Conservation (phyloP, 1,284 basidiomycete species). For the Heterobasidion parviporum region DNA sequence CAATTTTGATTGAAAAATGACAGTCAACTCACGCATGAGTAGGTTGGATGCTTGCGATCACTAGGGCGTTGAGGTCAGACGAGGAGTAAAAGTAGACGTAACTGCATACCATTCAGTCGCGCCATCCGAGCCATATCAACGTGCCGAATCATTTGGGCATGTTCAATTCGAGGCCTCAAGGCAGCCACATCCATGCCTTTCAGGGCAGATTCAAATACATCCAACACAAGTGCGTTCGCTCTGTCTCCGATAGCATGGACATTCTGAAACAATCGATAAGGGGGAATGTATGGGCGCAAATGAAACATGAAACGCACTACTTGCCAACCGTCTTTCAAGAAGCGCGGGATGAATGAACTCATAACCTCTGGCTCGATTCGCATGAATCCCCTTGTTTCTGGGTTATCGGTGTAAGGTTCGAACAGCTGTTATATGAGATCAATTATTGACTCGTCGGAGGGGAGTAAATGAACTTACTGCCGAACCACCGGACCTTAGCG, state of each 20-base stretch:
- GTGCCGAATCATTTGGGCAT: conserved; percentile 77
- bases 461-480: conserved; percentile 46
- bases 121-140: conserved; percentile 71
- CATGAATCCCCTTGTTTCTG: conserved; percentile 71
- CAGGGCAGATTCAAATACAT: conserved; percentile 70
- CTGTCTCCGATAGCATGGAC: conserved; percentile 90
- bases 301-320: conserved; percentile 42
- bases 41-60: conserved; percentile 79
- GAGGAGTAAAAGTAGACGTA: conserved; percentile 10
- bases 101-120: conserved; percentile 55
- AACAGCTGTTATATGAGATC: conserved; percentile 36
- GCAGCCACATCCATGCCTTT: conserved; percentile 49
- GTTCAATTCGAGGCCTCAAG: conserved; percentile 79
- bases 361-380: conserved; percentile 59
- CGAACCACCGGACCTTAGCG: conserved; percentile 83
- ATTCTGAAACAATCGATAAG: conserved; percentile 40
- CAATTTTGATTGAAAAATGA: background rate
- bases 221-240: conserved; percentile 78
- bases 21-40: conserved; percentile 67
- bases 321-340: conserved; percentile 73
- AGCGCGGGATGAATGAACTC: conserved; percentile 56
- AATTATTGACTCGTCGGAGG: conserved; percentile 1
- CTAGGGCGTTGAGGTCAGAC: conserved; percentile 23
- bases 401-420: conserved; percentile 79
- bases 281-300: background rate